A percentile compares a stretch with the other conserved stretches of the same genome.
These are phyloP conservation scores for Arbutus unedo DNA, from an alignment of 148 eudicot species.

Conservation along the genomic window DNA sequence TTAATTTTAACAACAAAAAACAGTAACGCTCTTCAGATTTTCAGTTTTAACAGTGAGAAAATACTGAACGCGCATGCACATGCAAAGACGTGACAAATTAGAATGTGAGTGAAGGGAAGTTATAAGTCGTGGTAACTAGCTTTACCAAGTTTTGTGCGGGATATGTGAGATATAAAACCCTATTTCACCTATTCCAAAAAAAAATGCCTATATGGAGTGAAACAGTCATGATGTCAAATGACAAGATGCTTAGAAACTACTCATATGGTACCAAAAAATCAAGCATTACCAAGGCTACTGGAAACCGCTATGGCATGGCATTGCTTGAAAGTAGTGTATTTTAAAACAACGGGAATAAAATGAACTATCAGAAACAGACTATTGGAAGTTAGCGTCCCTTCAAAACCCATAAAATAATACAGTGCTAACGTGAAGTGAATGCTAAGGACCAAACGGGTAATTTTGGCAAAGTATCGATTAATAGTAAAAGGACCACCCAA, in stretches of 20 bases:
- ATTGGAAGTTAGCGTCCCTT: neutral
- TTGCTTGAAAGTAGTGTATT: neutral
- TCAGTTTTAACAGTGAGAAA: neutral
- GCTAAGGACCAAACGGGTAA: neutral
- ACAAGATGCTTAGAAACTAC: neutral
- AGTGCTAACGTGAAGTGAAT: neutral
- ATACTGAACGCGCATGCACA: neutral
- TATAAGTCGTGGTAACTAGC: neutral
- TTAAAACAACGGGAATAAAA: neutral
- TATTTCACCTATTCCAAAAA: neutral
- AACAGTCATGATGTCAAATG: constrained; percentile 1
- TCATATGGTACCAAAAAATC: neutral
- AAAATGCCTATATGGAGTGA: neutral
- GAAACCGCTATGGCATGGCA: neutral
- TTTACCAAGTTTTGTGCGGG: neutral
- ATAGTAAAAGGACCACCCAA: neutral
- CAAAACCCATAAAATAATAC: neutral
- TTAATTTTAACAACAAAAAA: neutral
- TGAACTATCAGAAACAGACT: neutral
- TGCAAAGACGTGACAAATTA: neutral
- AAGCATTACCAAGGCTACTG: neutral
- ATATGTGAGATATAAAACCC: neutral
- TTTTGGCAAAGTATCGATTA: neutral
- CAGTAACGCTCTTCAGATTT: too few species aligned
- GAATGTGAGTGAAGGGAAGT: neutral